These are phyloP conservation scores for Tricholoma furcatifolium DNA, from an alignment of 768 basidiomycete genomes.

Conservation along the genomic window DNA sequence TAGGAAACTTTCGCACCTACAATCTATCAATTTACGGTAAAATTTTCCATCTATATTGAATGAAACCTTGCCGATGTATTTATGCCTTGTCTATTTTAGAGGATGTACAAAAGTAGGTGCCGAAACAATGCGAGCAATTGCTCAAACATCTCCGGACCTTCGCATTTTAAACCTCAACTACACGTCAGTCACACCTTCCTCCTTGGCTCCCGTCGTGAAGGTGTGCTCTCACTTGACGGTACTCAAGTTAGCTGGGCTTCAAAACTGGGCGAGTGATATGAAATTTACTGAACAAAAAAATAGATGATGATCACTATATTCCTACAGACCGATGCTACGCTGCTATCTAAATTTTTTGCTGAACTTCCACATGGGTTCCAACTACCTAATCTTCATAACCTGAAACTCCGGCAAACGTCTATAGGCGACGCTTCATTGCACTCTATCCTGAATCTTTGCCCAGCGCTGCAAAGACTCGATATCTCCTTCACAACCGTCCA, in stretches of 20 bases:
- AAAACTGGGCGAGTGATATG: conserved; percentile 50
- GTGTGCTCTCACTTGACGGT: conserved; percentile 41
- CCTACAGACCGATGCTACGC: conserved; percentile 54
- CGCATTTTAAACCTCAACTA: conserved; percentile 56
- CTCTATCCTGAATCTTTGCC: conserved; percentile 42
- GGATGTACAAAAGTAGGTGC: conserved; percentile 58
- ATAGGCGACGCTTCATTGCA: conserved; percentile 50
- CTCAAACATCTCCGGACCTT: conserved; percentile 41
- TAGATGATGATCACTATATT: neutral
- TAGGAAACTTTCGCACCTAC: conserved; percentile 40
- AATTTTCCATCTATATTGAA: neutral
- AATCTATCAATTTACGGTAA: conserved; percentile 56
- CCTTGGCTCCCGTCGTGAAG: conserved; percentile 43
- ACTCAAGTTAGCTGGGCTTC: conserved; percentile 62
- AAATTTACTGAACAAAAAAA: conserved; percentile 1
- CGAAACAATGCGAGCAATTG: conserved; percentile 44
- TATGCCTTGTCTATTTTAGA: conserved; percentile 29
- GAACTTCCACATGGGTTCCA: conserved; percentile 22
- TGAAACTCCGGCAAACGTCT: conserved; percentile 58
- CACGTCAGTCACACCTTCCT: conserved; percentile 50
- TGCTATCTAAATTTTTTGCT: conserved; percentile 41
- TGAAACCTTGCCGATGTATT: conserved; percentile 3
- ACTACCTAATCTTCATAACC: conserved; percentile 42
- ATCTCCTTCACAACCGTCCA: conserved; percentile 61
- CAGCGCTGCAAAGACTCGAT: conserved; percentile 55